Evolutionary conservation across 805 yeast genomes (phyloP).

Genomic region (Metahyphopichia silvanorum): DNA sequence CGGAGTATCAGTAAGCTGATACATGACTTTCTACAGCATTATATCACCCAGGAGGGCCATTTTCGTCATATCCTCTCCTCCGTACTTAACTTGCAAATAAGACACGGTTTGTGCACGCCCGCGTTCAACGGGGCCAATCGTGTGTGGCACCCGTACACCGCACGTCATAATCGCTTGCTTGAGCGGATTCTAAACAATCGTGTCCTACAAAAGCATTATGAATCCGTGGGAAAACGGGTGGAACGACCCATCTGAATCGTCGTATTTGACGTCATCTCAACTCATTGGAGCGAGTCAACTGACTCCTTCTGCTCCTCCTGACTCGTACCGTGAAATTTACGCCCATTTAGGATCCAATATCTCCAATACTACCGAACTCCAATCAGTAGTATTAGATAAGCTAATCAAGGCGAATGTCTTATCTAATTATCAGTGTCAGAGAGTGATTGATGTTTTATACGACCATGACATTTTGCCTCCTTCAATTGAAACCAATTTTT

Average conservation of each 20-base stretch:
- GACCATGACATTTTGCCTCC: slow-evolving; percentile 35
- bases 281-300: slow-evolving; percentile 4
- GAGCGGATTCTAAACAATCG: too few relatives aligned
- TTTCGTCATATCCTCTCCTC: too few relatives aligned
- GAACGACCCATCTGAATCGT: slow-evolving; percentile 11
- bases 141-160: too few relatives aligned
- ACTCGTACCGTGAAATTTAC: slow-evolving; percentile 23
- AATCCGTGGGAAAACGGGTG: slow-evolving; percentile 43
- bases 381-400: slow-evolving; percentile 23
- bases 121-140: too few relatives aligned
- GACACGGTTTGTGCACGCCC: too few relatives aligned
- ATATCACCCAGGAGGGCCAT: too few relatives aligned
- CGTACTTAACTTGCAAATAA: too few relatives aligned
- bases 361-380: slow-evolving; percentile 25
- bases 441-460: slow-evolving; percentile 30
- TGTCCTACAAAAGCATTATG: too few relatives aligned
- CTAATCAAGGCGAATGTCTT: slow-evolving; percentile 23
- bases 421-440: slow-evolving; percentile 27
- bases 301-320: slow-evolving; percentile 18
- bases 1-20: too few relatives aligned
- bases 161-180: too few relatives aligned
- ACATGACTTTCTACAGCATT: too few relatives aligned
- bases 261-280: slow-evolving; percentile 25
- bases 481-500: slow-evolving; percentile 23
- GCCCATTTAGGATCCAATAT: slow-evolving; percentile 12